phyloP scores from a whole-genome alignment of 2,329 filamentous ascomycete species.

The Cadophora luteo-olivacea region DNA sequence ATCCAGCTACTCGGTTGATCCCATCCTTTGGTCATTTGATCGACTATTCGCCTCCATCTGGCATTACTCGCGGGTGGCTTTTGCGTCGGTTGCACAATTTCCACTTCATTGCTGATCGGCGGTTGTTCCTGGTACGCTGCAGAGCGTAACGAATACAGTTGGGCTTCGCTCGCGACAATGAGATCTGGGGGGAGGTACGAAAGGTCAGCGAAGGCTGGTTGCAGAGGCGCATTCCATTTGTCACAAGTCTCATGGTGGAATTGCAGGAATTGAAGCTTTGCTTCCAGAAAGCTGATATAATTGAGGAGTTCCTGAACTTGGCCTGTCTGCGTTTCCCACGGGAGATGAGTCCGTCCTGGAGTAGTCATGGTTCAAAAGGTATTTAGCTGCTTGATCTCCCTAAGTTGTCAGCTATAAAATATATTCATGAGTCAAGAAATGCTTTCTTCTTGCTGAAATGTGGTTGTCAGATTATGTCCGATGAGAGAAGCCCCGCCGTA shows the following conservation, averaged over 20 bases:
- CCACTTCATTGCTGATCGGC: not conserved
- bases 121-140: not conserved
- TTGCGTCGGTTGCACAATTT: not conserved
- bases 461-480: not conserved
- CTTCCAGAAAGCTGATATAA: slow-evolving; percentile 5
- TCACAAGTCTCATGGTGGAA: slow-evolving; percentile 10
- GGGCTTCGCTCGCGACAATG: not conserved
- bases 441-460: not conserved
- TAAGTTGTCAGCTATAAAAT: not conserved
- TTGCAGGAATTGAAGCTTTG: slow-evolving; percentile 3
- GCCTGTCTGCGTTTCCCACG: slow-evolving; percentile 5
- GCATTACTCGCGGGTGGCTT: not conserved
- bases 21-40: slow-evolving; percentile 5
- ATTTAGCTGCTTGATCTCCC: not conserved
- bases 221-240: not conserved
- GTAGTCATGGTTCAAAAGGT: not conserved
- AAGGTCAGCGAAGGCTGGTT: not conserved
- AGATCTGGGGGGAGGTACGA: slow-evolving; percentile 2
- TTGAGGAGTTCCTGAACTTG: slow-evolving; percentile 5
- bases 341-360: not conserved
- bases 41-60: not conserved
- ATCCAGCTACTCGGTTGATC: slow-evolving; percentile 10
- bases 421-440: not conserved
- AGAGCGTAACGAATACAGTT: not conserved
- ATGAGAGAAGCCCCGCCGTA: not conserved